Percentiles rank a stretch among this genome's conserved stretches.
Conservation (phyloP, 148 eudicot genomes). For the Vaccinium corymbosum region DNA sequence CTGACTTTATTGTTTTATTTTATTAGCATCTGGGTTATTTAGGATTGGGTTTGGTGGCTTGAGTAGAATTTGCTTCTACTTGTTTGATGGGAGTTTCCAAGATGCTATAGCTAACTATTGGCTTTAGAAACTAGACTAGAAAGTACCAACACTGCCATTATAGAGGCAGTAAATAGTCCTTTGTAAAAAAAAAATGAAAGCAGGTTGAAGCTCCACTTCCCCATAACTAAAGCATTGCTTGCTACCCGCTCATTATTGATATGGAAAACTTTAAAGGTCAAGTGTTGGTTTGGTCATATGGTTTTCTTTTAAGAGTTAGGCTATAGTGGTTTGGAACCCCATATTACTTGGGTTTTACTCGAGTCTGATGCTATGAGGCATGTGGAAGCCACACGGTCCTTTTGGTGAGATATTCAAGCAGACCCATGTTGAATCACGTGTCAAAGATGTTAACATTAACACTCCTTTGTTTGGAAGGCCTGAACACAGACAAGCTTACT, state of each 20-base stretch:
- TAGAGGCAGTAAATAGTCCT: background rate
- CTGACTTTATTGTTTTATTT: background rate
- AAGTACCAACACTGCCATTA: background rate
- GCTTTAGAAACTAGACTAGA: background rate
- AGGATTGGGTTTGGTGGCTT: background rate
- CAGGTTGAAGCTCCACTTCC: background rate
- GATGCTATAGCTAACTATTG: background rate
- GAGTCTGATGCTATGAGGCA: background rate
- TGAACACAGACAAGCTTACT: background rate
- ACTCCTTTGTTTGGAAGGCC: background rate
- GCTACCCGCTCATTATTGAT: background rate
- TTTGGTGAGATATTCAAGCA: background rate
- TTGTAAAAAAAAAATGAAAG: background rate
- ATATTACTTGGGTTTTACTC: background rate
- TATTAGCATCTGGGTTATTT: background rate
- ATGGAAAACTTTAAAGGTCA: background rate
- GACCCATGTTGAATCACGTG: background rate
- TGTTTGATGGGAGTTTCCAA: background rate
- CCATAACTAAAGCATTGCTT: background rate
- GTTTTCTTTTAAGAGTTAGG: background rate
- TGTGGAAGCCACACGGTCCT: background rate
- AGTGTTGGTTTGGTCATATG: background rate
- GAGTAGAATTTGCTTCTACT: background rate
- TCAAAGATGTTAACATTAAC: background rate
- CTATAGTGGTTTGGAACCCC: background rate